Evolutionary conservation across 164 flowering plant species (phyloP).

Genomic region (Vitis labrusca): DNA sequence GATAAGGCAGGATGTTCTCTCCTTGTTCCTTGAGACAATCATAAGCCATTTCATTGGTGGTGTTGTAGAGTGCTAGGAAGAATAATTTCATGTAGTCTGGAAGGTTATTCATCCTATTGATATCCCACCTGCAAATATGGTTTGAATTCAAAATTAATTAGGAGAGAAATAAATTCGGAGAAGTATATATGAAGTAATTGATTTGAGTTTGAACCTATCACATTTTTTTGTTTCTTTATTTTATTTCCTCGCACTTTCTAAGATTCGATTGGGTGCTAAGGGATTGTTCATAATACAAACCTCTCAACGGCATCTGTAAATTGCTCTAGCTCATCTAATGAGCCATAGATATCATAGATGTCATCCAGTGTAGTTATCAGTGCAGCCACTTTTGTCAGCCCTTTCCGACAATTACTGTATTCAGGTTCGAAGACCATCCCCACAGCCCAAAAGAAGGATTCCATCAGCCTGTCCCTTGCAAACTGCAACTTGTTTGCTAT

Average conservation of each 20-base stretch:
- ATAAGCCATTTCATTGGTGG: slow-evolving; percentile 37
- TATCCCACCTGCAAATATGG: slow-evolving; percentile 42
- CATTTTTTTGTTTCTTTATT: too few species aligned
- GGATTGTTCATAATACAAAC: slow-evolving; percentile 13
- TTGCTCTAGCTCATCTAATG: slow-evolving; percentile 36
- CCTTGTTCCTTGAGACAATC: slow-evolving; percentile 29
- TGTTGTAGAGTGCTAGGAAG: slow-evolving; percentile 40
- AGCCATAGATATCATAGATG: slow-evolving; percentile 46
- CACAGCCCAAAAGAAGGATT: slow-evolving; percentile 32
- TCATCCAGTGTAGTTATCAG: slow-evolving; percentile 41
- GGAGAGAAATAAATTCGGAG: too few species aligned
- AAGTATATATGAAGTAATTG: too few species aligned
- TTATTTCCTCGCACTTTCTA: too few species aligned
- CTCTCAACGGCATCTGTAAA: slow-evolving; percentile 40
- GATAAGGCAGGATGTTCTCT: slow-evolving; percentile 9
- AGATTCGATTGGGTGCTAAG: too few species aligned
- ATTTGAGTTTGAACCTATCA: too few species aligned
- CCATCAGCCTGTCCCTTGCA: slow-evolving; percentile 43
- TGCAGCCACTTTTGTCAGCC: slow-evolving; percentile 20
- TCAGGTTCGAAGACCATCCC: slow-evolving; percentile 37
- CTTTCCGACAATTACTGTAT: slow-evolving; percentile 19
- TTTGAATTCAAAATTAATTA: slow-evolving; percentile 24
- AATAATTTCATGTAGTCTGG: slow-evolving; percentile 49
- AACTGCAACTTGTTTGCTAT: slow-evolving; percentile 29
- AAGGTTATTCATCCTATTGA: slow-evolving; percentile 26